Evolutionary conservation across 495 filamentous ascomycete species (phyloP).

Genomic region (Penicillium ucsense): DNA sequence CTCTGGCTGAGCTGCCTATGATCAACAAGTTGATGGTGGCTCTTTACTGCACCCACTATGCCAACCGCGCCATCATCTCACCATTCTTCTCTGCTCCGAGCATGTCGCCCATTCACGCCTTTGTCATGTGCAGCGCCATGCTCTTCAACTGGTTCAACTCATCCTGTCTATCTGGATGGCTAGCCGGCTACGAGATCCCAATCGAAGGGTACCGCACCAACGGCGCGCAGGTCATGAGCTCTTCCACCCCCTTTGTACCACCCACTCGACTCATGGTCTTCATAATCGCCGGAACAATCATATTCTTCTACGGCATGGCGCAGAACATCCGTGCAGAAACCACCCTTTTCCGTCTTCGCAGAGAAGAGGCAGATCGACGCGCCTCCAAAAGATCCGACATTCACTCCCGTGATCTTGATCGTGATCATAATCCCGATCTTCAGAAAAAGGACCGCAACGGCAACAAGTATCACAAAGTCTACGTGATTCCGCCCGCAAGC

Average conservation of each 20-base stretch:
- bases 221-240: slow-evolving; percentile 1
- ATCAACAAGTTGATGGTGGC: slow-evolving; percentile 25
- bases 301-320: slow-evolving; percentile 60
- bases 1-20: slow-evolving; percentile 13
- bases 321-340: slow-evolving; percentile 75
- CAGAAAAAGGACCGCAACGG: neutral
- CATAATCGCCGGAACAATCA: slow-evolving; percentile 37
- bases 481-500: slow-evolving; percentile 75
- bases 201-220: slow-evolving; percentile 10
- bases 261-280: neutral
- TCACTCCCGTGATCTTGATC: slow-evolving; percentile 6
- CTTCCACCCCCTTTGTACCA: neutral
- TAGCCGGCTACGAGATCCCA: slow-evolving; percentile 44
- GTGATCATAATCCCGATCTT: no score
- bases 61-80: slow-evolving; percentile 75
- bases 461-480: slow-evolving; percentile 61
- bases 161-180: slow-evolving; percentile 64
- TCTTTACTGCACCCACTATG: slow-evolving; percentile 61
- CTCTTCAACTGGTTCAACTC: slow-evolving; percentile 75
- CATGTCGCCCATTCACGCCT: slow-evolving; percentile 77
- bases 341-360: slow-evolving; percentile 46
- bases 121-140: slow-evolving; percentile 50
- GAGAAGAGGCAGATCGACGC: slow-evolving; percentile 32
- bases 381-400: slow-evolving; percentile 36
- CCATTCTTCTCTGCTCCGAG: slow-evolving; percentile 72